Evolutionary conservation across 768 basidiomycete genomes (phyloP).

Genomic region (Kwoniella europaea): DNA sequence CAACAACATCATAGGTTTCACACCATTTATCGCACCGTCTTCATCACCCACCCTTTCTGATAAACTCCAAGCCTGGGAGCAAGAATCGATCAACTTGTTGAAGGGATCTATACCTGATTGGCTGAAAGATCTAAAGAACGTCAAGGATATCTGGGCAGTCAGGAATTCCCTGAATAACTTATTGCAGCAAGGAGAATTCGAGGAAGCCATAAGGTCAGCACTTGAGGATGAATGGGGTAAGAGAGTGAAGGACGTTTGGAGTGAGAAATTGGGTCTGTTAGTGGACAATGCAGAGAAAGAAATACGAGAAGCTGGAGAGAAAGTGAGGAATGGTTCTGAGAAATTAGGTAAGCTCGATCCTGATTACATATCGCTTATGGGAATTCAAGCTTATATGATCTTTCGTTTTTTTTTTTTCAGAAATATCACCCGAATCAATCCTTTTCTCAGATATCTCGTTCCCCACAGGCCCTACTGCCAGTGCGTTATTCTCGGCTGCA

Average conservation of each 20-base stretch:
- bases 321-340: slow-evolving; percentile 12
- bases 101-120: slow-evolving; percentile 35
- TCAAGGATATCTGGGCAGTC: slow-evolving; percentile 43
- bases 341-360: slow-evolving; percentile 20
- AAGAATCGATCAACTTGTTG: slow-evolving; percentile 24
- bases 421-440: slow-evolving; percentile 30
- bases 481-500: slow-evolving; percentile 23
- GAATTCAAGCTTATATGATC: not conserved
- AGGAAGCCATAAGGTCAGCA: slow-evolving; percentile 25
- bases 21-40: slow-evolving; percentile 78
- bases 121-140: slow-evolving; percentile 33
- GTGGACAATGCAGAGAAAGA: slow-evolving; percentile 22
- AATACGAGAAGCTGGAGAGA: slow-evolving; percentile 22
- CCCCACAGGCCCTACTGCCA: slow-evolving; percentile 37
- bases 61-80: slow-evolving; percentile 34
- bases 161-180: slow-evolving; percentile 13
- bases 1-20: slow-evolving; percentile 71
- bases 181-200: slow-evolving; percentile 29
- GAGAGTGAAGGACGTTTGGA: slow-evolving; percentile 41
- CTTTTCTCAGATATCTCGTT: slow-evolving; percentile 43
- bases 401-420: not conserved
- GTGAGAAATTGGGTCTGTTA: slow-evolving; percentile 27
- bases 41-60: slow-evolving; percentile 63
- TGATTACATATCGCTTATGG: not conserved
- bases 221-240: slow-evolving; percentile 42